Evolutionary conservation across 768 basidiomycete genomes (phyloP), one percentile per base, ranked within the genome.

Genomic region (Russula ochroleuca): DNA sequence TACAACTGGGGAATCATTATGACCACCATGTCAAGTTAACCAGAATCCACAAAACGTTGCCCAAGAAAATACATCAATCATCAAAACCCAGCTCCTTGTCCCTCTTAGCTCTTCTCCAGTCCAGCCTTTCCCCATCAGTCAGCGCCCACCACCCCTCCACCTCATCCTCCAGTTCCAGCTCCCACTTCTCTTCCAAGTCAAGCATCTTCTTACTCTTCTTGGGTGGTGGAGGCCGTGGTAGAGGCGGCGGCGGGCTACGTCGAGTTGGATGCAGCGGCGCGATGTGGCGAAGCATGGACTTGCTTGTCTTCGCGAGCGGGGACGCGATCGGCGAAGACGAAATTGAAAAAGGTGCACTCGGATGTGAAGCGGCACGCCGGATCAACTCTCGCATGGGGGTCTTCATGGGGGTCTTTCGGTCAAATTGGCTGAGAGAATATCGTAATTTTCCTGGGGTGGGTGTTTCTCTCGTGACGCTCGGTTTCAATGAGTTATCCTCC

Each of bases 171-270:
- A 92, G 74, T 74, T 92, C 89, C 72, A 88, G 83, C 71, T 91
- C 89, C 81, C 90, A 90, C 69, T 80, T 81, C 72, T 92, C 90
- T 74, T 92, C 90, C 70, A 82, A 74, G 69, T 85, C 82, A 25
- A 88, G 73, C 74, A 89, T 83, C 72, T 91, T 92, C 78, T 90
- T 90, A 57, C 83, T 85, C 78, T 92, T 92, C 75, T 85, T 88
- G 66, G 80, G 83, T 50, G 85, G 84, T 5, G 88, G 87, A 0
- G 84, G 85, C 5, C 84, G 83, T 0, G 90, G 90, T 2, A 78
- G 79, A 0, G 87, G 86, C 0, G 87, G 89, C 0, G 90, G 89
- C 0, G 90, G 90, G 1, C 87, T 83, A 15, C 83, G 80, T 53
- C 88, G 78, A 71, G 88, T 87, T 10, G 84, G 83, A 69, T 92